These are phyloP conservation scores for Prasinococcaceae sp. DNA, from an alignment of 139 green algal genomes.

Conservation along the genomic window DNA sequence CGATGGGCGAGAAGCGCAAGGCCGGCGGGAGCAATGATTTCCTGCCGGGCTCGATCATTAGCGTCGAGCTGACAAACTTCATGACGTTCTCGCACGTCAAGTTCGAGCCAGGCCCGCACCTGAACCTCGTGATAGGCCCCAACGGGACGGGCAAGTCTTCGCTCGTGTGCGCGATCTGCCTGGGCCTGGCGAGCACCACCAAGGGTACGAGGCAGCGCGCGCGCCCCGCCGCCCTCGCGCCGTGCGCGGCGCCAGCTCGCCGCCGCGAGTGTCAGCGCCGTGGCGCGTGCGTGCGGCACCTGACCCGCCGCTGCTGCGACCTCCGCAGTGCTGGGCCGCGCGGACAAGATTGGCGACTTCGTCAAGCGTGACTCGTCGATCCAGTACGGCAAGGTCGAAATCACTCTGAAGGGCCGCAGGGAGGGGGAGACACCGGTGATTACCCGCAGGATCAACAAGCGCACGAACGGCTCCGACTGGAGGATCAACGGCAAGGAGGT, in stretches of 20 bases:
- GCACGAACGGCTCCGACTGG: constrained; percentile 38
- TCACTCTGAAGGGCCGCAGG: too few relatives aligned
- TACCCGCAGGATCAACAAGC: too few relatives aligned
- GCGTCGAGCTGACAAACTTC: constrained; percentile 29
- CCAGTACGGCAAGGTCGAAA: too few relatives aligned
- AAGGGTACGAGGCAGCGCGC: constrained; percentile 9
- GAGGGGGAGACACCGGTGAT: too few relatives aligned
- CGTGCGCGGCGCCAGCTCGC: constrained; percentile 7
- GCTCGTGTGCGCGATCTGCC: constrained; percentile 71
- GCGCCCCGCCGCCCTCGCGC: too few relatives aligned
- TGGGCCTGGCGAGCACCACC: constrained; percentile 60
- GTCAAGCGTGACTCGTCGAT: too few relatives aligned
- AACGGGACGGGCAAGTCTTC: constrained; percentile 90
- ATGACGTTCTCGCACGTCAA: constrained; percentile 33
- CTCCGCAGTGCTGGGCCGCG: constrained; percentile 1
- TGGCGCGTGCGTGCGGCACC: too few relatives aligned
- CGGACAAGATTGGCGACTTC: too few relatives aligned
- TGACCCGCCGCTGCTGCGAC: too few relatives aligned
- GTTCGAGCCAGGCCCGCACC: constrained; percentile 26
- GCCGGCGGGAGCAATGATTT: too few relatives aligned
- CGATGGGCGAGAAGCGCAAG: too few relatives aligned
- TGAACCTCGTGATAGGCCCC: constrained; percentile 89
- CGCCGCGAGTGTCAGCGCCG: too few relatives aligned
- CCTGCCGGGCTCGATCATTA: constrained; percentile 20
- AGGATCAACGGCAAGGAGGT: constrained; percentile 11